Evolutionary conservation across 2,329 filamentous ascomycete genomes (phyloP).

Genomic region (Fusarium duplospermum): DNA sequence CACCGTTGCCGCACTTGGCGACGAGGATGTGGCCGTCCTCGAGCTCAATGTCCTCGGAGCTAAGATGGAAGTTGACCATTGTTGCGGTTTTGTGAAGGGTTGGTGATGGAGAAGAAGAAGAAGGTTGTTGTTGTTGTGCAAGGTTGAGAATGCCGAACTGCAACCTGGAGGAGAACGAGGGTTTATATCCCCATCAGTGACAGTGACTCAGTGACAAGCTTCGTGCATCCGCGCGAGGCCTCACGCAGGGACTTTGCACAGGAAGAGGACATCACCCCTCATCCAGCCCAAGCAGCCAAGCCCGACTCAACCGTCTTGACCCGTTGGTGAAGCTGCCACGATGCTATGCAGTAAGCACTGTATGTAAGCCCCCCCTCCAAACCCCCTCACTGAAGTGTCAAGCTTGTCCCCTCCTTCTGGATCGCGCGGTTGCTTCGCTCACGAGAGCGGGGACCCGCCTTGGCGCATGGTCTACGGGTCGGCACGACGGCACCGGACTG

Average conservation of each 20-base stretch:
- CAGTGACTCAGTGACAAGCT: background rate
- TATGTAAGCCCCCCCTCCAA: conserved; percentile 2
- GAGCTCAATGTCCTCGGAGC: conserved; percentile 58
- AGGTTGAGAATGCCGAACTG: background rate
- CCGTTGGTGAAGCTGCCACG: conserved; percentile 33
- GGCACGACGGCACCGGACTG: conserved; percentile 13
- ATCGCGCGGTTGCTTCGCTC: conserved; percentile 7
- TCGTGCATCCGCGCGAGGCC: conserved; percentile 23
- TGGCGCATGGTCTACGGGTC: conserved; percentile 14
- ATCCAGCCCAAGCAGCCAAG: conserved; percentile 29
- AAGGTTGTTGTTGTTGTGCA: background rate
- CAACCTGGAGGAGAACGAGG: background rate
- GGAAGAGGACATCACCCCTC: background rate
- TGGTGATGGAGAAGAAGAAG: background rate
- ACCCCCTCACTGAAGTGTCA: background rate
- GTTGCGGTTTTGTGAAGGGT: background rate
- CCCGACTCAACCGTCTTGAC: conserved; percentile 28
- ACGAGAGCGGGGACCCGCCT: conserved; percentile 15
- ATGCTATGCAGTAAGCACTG: conserved; percentile 24
- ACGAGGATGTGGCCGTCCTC: conserved; percentile 63
- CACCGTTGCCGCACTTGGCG: conserved; percentile 53
- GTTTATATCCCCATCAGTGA: conserved; percentile 15
- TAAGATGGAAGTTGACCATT: conserved; percentile 59
- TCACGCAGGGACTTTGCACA: conserved; percentile 11
- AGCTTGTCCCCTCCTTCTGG: background rate